Base-by-base conservation (phyloP, 2,329 filamentous ascomycete genomes). In the Mycosphaerella arachidis region DNA sequence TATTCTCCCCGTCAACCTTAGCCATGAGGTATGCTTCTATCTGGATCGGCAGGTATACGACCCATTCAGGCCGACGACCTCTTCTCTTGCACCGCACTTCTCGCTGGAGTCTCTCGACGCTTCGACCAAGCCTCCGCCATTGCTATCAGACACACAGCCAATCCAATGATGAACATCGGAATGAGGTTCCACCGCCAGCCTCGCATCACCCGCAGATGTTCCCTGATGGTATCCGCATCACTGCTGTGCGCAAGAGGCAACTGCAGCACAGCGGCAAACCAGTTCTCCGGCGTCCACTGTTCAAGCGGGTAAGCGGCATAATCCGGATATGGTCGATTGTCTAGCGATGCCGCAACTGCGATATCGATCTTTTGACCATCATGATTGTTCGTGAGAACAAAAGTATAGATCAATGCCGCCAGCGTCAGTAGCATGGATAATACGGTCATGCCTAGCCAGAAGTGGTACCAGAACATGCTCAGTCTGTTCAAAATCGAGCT, bases 141-240 rank as follows among this genome's bases (percentile, higher is more conserved):
- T 5, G 64, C 66, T 1, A 70, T 27, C 0, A 48, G 61, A 24
- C 37, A 55, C 1, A 71, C 61, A 1, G 56, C 51, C 16, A 69
- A 6, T 3, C 67, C 65, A 16, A 70, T 45, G 3, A 71, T 43
- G 51, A 68, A 65, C 58, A 72, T 53, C 18, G 68, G 68, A 13
- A 72, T 65, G n/a, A 71, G 51, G 57, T 72, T 72, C 68, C 68
- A 71, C 37, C 62, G 64, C 70, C 70, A 72, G 3, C 53, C 69
- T 43, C 64, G 56, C 66, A 70, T 70, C 43, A 69, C 55, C 13
- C 29, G 46, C 29, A 70, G 33, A 24, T 66, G 64, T 6, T 27
- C 18, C 1, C 53, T 8, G n/a, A 71, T 67, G 20, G 69, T 61
- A 6, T 55, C 55, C 4, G 63, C 43, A 43, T 68, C 64, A 16